A percentile compares a stretch with the other conserved stretches of the same genome.
phyloP scores from a whole-genome alignment of 345 rosid genomes.

The Eucalyptus cloeziana region DNA sequence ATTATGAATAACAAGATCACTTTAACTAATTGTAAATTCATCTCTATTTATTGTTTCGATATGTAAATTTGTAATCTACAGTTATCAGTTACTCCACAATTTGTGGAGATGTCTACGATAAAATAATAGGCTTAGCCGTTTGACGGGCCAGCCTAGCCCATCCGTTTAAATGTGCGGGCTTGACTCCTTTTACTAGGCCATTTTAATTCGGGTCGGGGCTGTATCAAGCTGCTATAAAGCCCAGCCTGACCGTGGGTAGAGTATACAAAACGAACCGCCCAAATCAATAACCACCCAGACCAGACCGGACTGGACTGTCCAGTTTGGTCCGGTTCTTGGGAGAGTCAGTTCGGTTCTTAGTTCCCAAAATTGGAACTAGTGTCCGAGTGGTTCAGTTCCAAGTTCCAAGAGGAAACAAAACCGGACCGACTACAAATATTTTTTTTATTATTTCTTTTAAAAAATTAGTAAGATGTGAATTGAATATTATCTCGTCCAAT shows the following conservation, averaged over 20 bases:
- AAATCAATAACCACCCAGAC: too few species aligned
- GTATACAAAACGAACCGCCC: too few species aligned
- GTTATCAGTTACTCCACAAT: not conserved
- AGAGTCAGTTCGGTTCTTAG: too few species aligned
- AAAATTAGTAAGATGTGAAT: too few species aligned
- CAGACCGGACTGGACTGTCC: too few species aligned
- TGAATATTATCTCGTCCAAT: too few species aligned
- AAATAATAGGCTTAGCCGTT: not conserved
- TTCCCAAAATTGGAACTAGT: too few species aligned
- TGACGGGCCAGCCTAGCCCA: not conserved
- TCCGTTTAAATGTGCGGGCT: not conserved
- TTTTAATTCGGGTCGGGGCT: not conserved
- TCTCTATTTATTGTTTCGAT: not conserved
- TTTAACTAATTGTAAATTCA: not conserved
- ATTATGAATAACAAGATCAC: not conserved
- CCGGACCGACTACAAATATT: too few species aligned
- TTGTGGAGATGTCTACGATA: not conserved
- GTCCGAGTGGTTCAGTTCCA: accelerated
- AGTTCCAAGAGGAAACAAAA: too few species aligned
- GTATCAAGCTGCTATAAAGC: not conserved
- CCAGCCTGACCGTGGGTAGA: not conserved
- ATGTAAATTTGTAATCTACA: not conserved
- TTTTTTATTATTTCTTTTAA: too few species aligned
- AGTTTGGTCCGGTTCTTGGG: too few species aligned
- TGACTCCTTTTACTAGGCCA: not conserved